A percentile compares a stretch with the other conserved stretches of the same genome.
These are phyloP conservation scores for Pleurotus tuoliensis DNA, from an alignment of 768 basidiomycete genomes.

Conservation along the genomic window DNA sequence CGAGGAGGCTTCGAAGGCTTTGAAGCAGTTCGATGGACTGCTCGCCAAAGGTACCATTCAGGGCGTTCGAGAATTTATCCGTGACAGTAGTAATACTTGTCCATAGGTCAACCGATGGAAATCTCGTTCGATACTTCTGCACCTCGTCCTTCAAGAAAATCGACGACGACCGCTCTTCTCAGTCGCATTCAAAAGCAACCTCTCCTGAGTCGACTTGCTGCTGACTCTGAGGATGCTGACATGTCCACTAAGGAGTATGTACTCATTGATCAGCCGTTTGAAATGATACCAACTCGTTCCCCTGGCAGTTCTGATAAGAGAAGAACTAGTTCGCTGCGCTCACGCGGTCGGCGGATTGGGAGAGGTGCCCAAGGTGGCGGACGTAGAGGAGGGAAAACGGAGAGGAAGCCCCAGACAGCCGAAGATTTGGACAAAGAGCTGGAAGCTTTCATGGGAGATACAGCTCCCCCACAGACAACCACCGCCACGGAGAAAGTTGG, in stretches of 20 bases:
- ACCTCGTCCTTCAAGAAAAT: slow-evolving; percentile 42
- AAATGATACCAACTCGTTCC: neutral
- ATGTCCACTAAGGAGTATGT: slow-evolving; percentile 35
- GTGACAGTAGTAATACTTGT: slow-evolving; percentile 2
- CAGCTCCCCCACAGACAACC: slow-evolving; percentile 8
- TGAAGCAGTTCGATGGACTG: slow-evolving; percentile 82
- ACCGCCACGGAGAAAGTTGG: slow-evolving; percentile 16
- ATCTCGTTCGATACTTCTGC: slow-evolving; percentile 53
- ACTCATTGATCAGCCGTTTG: neutral
- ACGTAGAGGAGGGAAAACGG: slow-evolving; percentile 19
- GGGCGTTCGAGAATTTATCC: too few species aligned
- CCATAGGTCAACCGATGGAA: slow-evolving; percentile 71
- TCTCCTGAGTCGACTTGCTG: slow-evolving; percentile 60
- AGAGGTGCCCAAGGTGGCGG: neutral
- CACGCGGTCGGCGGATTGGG: slow-evolving; percentile 30
- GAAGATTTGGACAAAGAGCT: slow-evolving; percentile 87
- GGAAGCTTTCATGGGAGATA: slow-evolving; percentile 80
- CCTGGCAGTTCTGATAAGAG: slow-evolving; percentile 24
- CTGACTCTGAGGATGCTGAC: slow-evolving; percentile 36
- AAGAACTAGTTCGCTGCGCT: slow-evolving; percentile 45
- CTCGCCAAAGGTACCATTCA: slow-evolving; percentile 72
- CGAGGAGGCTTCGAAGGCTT: slow-evolving; percentile 77
- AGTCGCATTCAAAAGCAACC: slow-evolving; percentile 75
- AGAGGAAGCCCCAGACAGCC: slow-evolving; percentile 64
- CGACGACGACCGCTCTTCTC: slow-evolving; percentile 58